Base-by-base conservation (phyloP, 352 stramenopile species). In the Thraustochytrium sp. region DNA sequence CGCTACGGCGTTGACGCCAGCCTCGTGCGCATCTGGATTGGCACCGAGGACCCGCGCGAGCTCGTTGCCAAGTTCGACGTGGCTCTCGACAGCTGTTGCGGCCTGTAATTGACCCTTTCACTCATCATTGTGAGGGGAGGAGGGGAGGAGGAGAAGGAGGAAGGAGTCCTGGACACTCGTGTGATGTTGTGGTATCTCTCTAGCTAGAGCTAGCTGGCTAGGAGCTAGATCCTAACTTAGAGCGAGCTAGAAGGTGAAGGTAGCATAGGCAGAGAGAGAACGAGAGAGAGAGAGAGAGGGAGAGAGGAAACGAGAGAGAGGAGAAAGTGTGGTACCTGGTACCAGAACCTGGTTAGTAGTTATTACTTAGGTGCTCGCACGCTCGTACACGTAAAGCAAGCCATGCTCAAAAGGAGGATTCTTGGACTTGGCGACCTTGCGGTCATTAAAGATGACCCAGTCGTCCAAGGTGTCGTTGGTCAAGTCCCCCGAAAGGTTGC, bases 401-500 rank as follows among this genome's bases (percentile, higher is more conserved):
- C 95, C 96, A 85, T 96, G 91, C n/a, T 91, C 89, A 68, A 98
- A 90, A 8, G 96, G 96, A 29, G 96, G 94, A 74, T 94, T 90
- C 78, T 97, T 90, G 3, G 94, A 98, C 2, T 97, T 82, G 34
- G 95, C 95, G 21, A 98, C 95, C 88, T 99, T 99, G 87, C 98
- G 93, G 85, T 99, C 97, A 87, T 99, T 98, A 87, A 98, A 99
- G 85, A 99, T 98, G 55, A 98, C 89, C 96, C 96, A 99, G 77
- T 93, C 91, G 5, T 82, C 61, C 61, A 85, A 77, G 46, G 3
- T 37, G 23, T 85, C 44, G 3, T 84, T 31, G 1, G 36, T 5
- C 37, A 83, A 26, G n/a, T 51, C 74, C 23, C 0, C 3, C 3
- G 53, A 56, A 8, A 98, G 98, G 88, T 98, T 98, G 87, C 99